A percentile compares a stretch with the other conserved stretches of the same genome.
Conservation (phyloP, 2,329 filamentous ascomycete species). For the Beauveria sp. region DNA sequence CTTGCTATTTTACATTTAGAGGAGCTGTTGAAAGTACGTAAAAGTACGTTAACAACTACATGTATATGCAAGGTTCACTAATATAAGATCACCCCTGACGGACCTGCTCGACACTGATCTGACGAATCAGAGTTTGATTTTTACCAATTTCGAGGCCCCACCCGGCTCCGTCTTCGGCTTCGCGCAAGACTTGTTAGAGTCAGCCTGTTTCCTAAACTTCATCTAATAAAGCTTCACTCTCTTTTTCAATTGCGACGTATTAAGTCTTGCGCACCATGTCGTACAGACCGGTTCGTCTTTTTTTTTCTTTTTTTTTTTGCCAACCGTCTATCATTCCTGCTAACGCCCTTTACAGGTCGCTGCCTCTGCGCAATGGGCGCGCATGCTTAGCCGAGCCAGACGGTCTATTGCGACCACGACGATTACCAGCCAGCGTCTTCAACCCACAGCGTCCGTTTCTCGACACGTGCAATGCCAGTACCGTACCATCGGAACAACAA, state of each 20-base stretch:
- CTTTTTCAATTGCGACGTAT: neutral
- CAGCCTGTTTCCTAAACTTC: neutral
- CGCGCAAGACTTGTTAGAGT: neutral
- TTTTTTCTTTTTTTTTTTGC: too few species aligned
- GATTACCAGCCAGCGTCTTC: neutral
- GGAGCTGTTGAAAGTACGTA: neutral
- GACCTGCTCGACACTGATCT: neutral
- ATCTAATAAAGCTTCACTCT: neutral
- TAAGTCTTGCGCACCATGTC: neutral
- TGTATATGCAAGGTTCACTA: neutral
- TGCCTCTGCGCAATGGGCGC: conserved; percentile 1
- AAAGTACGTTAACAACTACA: neutral
- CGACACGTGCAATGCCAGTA: neutral
- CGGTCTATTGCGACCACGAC: neutral
- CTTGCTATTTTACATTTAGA: neutral
- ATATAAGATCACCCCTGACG: neutral
- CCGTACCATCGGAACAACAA: neutral
- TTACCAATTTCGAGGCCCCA: conserved; percentile 2
- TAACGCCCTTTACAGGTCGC: neutral
- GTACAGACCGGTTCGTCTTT: conserved; percentile 2
- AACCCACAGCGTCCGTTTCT: neutral
- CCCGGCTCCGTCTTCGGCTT: conserved; percentile 4
- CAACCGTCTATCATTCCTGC: neutral
- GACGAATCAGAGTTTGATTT: neutral
- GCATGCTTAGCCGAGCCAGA: neutral